Conservation (phyloP, 768 basidiomycete genomes). For the Crassisporium funariophilum region DNA sequence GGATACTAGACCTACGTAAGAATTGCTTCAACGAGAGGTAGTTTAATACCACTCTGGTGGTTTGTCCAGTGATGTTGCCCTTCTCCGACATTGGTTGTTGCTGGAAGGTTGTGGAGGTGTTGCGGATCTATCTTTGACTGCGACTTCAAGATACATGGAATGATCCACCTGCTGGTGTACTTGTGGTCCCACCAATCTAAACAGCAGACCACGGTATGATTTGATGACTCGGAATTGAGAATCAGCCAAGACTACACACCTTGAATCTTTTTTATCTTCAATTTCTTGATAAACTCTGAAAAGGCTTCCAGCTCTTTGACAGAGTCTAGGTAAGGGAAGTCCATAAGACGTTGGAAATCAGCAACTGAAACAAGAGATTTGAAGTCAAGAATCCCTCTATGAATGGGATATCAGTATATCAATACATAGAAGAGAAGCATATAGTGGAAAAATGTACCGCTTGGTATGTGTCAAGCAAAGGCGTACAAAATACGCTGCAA, state of each 20-base stretch:
- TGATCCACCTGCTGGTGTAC: conserved; percentile 16
- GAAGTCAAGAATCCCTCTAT: neutral
- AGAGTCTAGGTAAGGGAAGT: conserved; percentile 14
- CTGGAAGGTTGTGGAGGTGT: conserved; percentile 6
- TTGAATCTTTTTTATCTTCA: neutral
- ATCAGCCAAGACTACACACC: too few species aligned
- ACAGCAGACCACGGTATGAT: neutral
- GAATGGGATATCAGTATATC: neutral
- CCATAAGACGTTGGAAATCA: conserved; percentile 1
- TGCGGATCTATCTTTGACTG: neutral
- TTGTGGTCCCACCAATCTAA: conserved; percentile 26
- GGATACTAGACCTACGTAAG: conserved; percentile 34
- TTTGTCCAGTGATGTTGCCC: conserved; percentile 16
- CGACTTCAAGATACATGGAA: conserved; percentile 10
- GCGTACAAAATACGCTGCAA: neutral
- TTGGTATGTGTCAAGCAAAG: neutral
- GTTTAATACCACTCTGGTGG: conserved; percentile 13
- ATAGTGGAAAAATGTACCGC: neutral
- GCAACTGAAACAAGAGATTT: neutral
- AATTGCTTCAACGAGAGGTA: conserved; percentile 16
- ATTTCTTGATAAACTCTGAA: neutral
- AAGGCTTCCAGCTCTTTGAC: conserved; percentile 8
- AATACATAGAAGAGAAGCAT: neutral
- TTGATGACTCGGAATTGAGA: neutral
- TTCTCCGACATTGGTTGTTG: conserved; percentile 20